phyloP scores from a whole-genome alignment of 805 yeast species.

The Ogataea ramenticola region DNA sequence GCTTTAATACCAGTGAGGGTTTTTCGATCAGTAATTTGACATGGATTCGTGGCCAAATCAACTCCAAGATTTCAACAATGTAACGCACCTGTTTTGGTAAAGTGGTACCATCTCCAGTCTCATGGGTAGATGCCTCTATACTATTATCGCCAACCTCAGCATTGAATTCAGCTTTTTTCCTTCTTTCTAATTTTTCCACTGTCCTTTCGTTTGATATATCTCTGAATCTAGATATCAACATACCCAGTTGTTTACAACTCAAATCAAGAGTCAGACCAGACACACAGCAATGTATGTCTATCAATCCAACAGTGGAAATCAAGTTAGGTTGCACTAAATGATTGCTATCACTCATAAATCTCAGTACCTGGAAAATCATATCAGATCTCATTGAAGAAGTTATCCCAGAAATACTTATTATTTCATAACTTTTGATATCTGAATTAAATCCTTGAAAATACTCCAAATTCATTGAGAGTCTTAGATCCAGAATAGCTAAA shows the following conservation, averaged over 20 bases:
- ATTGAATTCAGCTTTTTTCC: neutral
- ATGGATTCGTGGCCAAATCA: slow-evolving; percentile 14
- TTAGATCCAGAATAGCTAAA: slow-evolving; percentile 30
- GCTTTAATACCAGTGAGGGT: slow-evolving; percentile 20
- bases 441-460: slow-evolving; percentile 9
- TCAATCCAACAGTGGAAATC: neutral
- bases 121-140: neutral
- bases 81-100: neutral
- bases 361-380: slow-evolving; percentile 27
- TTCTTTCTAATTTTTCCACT: neutral
- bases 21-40: slow-evolving; percentile 19
- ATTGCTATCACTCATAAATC: slow-evolving; percentile 6
- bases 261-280: slow-evolving; percentile 39
- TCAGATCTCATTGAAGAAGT: slow-evolving; percentile 33
- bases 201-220: slow-evolving; percentile 1
- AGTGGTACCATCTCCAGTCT: neutral
- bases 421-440: slow-evolving; percentile 17
- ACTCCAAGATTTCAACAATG: neutral
- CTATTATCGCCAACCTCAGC: neutral
- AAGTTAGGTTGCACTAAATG: slow-evolving; percentile 3
- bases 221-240: slow-evolving; percentile 15
- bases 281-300: slow-evolving; percentile 24
- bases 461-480: slow-evolving; percentile 18
- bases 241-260: slow-evolving; percentile 31
- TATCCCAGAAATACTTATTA: slow-evolving; percentile 22